These are phyloP conservation scores for Tetrapyrgos nigripes DNA, from an alignment of 1,284 basidiomycete genomes.

Conservation along the genomic window DNA sequence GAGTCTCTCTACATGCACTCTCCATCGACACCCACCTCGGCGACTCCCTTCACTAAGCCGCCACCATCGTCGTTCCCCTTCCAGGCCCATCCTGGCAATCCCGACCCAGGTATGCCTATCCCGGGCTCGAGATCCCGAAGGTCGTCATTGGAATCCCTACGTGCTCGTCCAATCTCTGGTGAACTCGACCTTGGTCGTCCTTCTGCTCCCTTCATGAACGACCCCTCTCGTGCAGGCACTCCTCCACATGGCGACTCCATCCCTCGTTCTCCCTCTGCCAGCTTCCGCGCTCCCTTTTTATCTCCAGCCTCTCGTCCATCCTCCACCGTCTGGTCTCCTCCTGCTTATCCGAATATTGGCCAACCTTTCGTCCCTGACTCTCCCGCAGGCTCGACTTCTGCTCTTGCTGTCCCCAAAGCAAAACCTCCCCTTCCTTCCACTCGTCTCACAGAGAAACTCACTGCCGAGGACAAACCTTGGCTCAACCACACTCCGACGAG, in stretches of 20 bases:
- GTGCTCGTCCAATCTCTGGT: constrained; percentile 11
- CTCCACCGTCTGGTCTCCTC: constrained; percentile 66
- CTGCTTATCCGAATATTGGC: constrained; percentile 38
- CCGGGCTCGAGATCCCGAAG: constrained; percentile 41
- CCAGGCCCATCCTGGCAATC: constrained; percentile 66
- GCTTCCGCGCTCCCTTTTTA: constrained; percentile 73
- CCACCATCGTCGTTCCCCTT: constrained; percentile 60
- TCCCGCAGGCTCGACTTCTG: constrained; percentile 40
- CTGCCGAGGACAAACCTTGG: constrained; percentile 60
- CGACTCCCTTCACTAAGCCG: constrained; percentile 18
- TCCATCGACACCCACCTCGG: neutral
- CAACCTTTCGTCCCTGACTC: constrained; percentile 19
- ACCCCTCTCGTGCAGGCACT: neutral
- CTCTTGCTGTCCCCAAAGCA: constrained; percentile 41
- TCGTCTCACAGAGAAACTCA: constrained; percentile 50
- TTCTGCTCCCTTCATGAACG: constrained; percentile 57
- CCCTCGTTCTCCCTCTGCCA: constrained; percentile 28
- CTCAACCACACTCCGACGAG: constrained; percentile 40
- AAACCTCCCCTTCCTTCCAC: constrained; percentile 57
- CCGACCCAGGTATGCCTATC: constrained; percentile 49
- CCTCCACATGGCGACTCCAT: constrained; percentile 34
- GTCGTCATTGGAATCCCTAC: constrained; percentile 26
- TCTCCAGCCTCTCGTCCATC: constrained; percentile 68
- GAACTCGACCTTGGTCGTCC: constrained; percentile 26
- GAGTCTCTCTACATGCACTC: neutral